Evolutionary conservation across 768 basidiomycete species (phyloP).

Genomic region (Phaeotremella skinneri): DNA sequence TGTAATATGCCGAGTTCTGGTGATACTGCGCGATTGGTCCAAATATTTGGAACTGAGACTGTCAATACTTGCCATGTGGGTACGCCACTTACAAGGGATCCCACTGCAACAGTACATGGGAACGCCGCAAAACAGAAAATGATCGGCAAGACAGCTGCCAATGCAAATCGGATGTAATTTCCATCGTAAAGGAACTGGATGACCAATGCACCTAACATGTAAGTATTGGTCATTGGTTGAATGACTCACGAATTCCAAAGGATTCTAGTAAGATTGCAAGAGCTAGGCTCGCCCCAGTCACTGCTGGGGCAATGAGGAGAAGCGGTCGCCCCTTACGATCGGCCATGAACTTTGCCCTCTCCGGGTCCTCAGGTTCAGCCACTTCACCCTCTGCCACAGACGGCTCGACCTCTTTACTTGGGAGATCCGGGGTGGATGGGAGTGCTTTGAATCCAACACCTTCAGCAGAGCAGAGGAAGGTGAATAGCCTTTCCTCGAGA

Average conservation of each 20-base stretch:
- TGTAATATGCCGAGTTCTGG: slow-evolving; percentile 78
- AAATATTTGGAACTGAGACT: slow-evolving; percentile 47
- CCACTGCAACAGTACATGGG: slow-evolving; percentile 1
- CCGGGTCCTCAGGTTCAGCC: slow-evolving; percentile 20
- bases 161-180: slow-evolving; percentile 61
- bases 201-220: slow-evolving; percentile 62
- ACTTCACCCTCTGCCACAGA: not conserved
- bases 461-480: slow-evolving; percentile 65
- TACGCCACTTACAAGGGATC: slow-evolving; percentile 50
- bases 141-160: slow-evolving; percentile 65
- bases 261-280: slow-evolving; percentile 18
- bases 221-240: slow-evolving; percentile 63
- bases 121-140: slow-evolving; percentile 60
- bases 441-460: not conserved
- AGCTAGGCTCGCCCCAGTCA: slow-evolving; percentile 24
- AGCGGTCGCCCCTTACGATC: slow-evolving; percentile 16
- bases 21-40: slow-evolving; percentile 80
- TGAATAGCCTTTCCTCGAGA: slow-evolving; percentile 68
- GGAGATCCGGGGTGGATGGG: not conserved
- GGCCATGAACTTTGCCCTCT: slow-evolving; percentile 6
- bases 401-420: not conserved
- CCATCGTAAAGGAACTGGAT: slow-evolving; percentile 67
- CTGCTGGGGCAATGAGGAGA: slow-evolving; percentile 30
- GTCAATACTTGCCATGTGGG: slow-evolving; percentile 2
- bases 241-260: slow-evolving; percentile 42